phyloP scores from a whole-genome alignment of 768 basidiomycete genomes.

The Tricholoma sp. region DNA sequence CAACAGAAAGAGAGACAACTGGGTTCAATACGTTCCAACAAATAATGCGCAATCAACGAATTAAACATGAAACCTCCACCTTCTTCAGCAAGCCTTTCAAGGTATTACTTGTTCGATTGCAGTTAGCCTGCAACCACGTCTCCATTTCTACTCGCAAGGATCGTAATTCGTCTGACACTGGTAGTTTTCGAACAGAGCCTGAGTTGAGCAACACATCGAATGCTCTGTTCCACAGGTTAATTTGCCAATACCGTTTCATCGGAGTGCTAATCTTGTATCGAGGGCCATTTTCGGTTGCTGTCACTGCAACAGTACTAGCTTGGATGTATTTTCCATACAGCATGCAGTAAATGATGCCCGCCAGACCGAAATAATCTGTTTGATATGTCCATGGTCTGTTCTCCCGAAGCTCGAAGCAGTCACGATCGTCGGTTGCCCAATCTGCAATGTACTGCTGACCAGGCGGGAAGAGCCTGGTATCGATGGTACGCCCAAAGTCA shows the following conservation, averaged over 20 bases:
- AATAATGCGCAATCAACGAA: constrained; percentile 5
- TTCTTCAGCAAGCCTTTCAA: constrained; percentile 82
- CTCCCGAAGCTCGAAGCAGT: constrained; percentile 89
- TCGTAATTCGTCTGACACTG: constrained; percentile 65
- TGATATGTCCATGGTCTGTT: constrained; percentile 88
- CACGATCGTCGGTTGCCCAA: constrained; percentile 85
- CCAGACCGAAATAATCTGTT: constrained; percentile 95
- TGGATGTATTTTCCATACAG: constrained; percentile 96
- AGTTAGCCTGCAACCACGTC: constrained; percentile 78
- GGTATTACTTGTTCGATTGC: constrained; percentile 77
- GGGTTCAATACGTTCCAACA: background rate
- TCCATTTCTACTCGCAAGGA: constrained; percentile 78
- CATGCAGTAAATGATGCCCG: constrained; percentile 92
- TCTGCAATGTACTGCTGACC: constrained; percentile 81
- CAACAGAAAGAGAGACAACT: background rate
- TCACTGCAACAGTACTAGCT: constrained; percentile 46
- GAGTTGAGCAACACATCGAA: constrained; percentile 91
- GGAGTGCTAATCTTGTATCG: constrained; percentile 66
- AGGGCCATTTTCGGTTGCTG: constrained; percentile 26
- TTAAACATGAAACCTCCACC: constrained; percentile 56
- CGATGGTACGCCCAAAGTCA: constrained; percentile 96
- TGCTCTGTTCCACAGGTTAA: constrained; percentile 73
- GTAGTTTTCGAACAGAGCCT: constrained; percentile 53
- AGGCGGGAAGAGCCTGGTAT: constrained; percentile 73
- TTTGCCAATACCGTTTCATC: constrained; percentile 96